phyloP scores from a whole-genome alignment of 202 grass and related monocot species.

The Schoenoplectus tabernaemontani region DNA sequence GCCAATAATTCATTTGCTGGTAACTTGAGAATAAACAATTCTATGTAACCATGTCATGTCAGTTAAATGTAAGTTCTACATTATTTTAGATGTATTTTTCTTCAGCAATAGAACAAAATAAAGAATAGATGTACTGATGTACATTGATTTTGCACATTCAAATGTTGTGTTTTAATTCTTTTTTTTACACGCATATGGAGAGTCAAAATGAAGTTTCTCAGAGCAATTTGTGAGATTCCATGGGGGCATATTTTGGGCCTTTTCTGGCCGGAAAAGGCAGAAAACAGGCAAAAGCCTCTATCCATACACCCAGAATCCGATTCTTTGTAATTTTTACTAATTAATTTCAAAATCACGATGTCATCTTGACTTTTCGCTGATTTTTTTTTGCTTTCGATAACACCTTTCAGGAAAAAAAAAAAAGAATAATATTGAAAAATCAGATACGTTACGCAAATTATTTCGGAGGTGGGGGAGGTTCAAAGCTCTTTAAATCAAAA shows the following conservation, averaged over 20 bases:
- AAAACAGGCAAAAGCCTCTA: background rate
- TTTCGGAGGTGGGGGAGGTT: no score
- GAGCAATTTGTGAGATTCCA: background rate
- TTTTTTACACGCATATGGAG: no score
- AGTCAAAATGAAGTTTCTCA: background rate
- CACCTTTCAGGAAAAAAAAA: background rate
- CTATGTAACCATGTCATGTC: no score
- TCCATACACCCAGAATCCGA: background rate
- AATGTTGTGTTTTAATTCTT: background rate
- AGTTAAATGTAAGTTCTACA: background rate
- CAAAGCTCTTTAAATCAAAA: no score
- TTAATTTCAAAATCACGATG: background rate
- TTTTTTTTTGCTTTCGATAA: background rate
- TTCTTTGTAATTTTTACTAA: background rate
- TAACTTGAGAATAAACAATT: no score
- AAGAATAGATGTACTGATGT: background rate
- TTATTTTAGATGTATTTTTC: background rate
- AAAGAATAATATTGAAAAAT: background rate
- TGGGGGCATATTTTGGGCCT: background rate
- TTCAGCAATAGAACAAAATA: background rate
- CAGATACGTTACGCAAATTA: no score
- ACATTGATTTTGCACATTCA: background rate
- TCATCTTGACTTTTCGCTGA: background rate
- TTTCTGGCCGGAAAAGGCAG: background rate
- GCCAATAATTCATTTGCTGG: conserved; percentile 1